Evolutionary conservation across 2,329 filamentous ascomycete genomes (phyloP), one percentile per base, ranked within the genome.

Genomic region (Epichloe amarillans): DNA sequence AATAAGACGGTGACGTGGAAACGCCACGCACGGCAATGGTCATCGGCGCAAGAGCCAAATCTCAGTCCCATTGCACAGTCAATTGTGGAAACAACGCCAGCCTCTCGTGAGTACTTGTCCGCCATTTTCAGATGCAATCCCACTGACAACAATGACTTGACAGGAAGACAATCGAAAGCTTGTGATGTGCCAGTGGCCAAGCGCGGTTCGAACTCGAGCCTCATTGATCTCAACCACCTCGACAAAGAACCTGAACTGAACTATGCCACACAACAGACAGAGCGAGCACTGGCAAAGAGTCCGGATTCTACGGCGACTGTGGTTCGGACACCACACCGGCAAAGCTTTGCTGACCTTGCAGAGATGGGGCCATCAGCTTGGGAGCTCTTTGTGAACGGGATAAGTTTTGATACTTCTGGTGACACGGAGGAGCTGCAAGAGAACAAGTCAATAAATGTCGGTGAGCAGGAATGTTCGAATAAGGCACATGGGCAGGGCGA

Each of bases 41-140:
- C 72, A 4, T 77, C 73, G 3, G 69, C 69, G 1, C 70, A 70
- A 23, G 72, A 76, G 52, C 73, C 75, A 11, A 63, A 64, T 7
- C 57, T 79, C 44, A 76, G 72, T 47, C 72, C 74, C 12, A 75
- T 77, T 48, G 61, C 68, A 19, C 69, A 75, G 58, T 75, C 72
- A 54, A 50, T 57, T 33, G 53, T 60, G 54, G 61, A 57, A 37
- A 61, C 60, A 21, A 53, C 54, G 2, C 49, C 57, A 2, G 52
- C 55, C 38, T 61, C 61, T 50, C 47, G 62, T 62, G 54, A 57
- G 60, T 54, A 10, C 30, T 26, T 15, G n/a, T 35, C 3, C 4
- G 14, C 3, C 17, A 36, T 43, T 5, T 26, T 36, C 26, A 37
- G 17, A 42, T n/a, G 8, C 39, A 43, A 7, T n/a, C 23, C 23